phyloP scores from a whole-genome alignment of 106 monocot genomes.

The Posidonia australis region DNA sequence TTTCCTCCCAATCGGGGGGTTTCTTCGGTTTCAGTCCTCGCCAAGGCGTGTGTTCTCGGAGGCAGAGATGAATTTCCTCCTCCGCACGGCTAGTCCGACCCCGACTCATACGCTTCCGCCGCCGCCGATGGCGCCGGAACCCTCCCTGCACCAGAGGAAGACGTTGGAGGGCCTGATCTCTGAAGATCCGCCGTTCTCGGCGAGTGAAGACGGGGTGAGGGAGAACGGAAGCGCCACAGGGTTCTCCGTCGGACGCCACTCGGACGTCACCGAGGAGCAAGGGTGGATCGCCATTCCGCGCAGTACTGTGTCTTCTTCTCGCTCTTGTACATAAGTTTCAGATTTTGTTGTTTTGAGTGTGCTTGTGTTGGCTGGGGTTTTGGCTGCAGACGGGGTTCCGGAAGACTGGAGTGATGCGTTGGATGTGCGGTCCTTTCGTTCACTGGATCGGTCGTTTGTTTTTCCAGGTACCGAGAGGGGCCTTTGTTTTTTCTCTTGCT shows the following conservation, averaged over 20 bases:
- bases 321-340: not conserved
- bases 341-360: not conserved
- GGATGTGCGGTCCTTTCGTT: conserved; percentile 34
- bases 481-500: not conserved
- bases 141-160: not conserved
- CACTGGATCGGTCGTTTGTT: conserved; percentile 78
- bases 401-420: conserved; percentile 55
- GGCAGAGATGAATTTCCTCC: conserved; percentile 1
- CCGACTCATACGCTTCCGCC: not conserved
- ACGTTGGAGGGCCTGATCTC: conserved; percentile 15
- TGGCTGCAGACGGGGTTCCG: conserved; percentile 54
- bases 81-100: not conserved
- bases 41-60: too few species aligned
- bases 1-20: too few species aligned
- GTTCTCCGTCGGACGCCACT: conserved; percentile 2
- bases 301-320: not conserved
- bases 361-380: not conserved
- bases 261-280: conserved; percentile 13
- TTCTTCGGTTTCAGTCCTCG: too few species aligned
- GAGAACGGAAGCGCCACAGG: not conserved
- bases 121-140: not conserved
- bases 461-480: conserved; percentile 57
- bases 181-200: conserved; percentile 5
- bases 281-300: conserved; percentile 19
- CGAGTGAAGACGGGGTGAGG: not conserved